Base-by-base conservation (phyloP, 164 flowering plant genomes). In the Aristolochia fimbriata region DNA sequence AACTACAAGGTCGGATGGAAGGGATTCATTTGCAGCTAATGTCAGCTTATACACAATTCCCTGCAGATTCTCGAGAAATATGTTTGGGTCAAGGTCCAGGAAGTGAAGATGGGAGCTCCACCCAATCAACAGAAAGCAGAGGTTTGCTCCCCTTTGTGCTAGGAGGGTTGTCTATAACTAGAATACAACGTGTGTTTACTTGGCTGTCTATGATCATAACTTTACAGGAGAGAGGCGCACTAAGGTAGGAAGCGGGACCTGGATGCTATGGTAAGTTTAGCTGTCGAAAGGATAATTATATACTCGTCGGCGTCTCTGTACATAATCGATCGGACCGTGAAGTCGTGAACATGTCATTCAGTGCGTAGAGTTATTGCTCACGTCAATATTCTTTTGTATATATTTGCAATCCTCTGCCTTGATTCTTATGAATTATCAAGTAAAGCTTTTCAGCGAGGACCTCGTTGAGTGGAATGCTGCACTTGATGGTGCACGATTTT, bases 1-100 rank as follows among this genome's bases (percentile, higher is more conserved):
- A 85, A 55, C 74, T 68, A 24, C 17, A 30, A 62, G 90, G 93
- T 58, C 71, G 60, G 66, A 50, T 86, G 79, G 82, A 78, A 60
- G 96, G 80, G 60, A 79, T 83, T 49, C 72, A 82, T 65, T 33
- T 68, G 51, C 75, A 64, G 57, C 55, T 88, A 70, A 75, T 55
- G 5, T 53, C 81, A 15, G 86, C 84, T 25, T 86, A 89, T 58
- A 72, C 81, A 69, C 94, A 82, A 63, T 60, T 72, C 47, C 57
- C 68, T 12, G 23, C 67, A 12, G 48, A 43, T 15, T n/a, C 75
- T 23, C 56, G 55, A 10, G 71, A 67, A 14, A 43, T 48, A 2
- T 54, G 55, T 19, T 51, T 30, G 59, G 62, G 10, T 43, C 16
- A 20, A 58, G 56, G 24, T 19, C 9, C n/a, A 4, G 20, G 17